These are phyloP conservation scores for Suillus subalutaceus DNA, from an alignment of 768 basidiomycete species.

Conservation along the genomic window DNA sequence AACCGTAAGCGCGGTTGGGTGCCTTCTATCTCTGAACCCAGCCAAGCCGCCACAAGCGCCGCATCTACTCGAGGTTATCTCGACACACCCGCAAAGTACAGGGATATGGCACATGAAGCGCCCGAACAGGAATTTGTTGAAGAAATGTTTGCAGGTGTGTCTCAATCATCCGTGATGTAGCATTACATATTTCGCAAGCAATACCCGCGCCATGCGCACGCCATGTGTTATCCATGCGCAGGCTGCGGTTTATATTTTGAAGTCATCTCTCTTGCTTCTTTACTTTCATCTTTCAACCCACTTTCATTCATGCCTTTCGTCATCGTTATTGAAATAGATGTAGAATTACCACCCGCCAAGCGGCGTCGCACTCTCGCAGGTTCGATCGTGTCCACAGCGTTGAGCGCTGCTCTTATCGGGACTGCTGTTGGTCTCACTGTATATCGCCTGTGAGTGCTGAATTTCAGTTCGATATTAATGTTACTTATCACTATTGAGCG, in stretches of 20 bases:
- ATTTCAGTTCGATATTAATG: slow-evolving; percentile 1
- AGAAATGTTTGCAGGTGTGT: slow-evolving; percentile 49
- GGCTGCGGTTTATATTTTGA: slow-evolving; percentile 16
- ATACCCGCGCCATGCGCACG: slow-evolving; percentile 26
- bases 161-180: slow-evolving; percentile 19
- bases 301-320: slow-evolving; percentile 35
- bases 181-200: slow-evolving; percentile 24
- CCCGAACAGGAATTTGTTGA: slow-evolving; percentile 44
- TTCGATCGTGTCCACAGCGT: slow-evolving; percentile 80
- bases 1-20: slow-evolving; percentile 76
- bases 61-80: slow-evolving; percentile 66
- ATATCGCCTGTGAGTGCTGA: slow-evolving; percentile 72
- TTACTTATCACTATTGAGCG: slow-evolving; percentile 6
- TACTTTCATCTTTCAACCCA: slow-evolving; percentile 17
- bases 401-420: slow-evolving; percentile 85
- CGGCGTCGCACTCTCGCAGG: slow-evolving; percentile 81
- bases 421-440: slow-evolving; percentile 87
- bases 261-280: slow-evolving; percentile 18
- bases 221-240: slow-evolving; percentile 19
- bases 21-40: slow-evolving; percentile 60
- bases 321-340: slow-evolving; percentile 50
- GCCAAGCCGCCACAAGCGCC: slow-evolving; percentile 51
- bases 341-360: slow-evolving; percentile 80
- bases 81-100: slow-evolving; percentile 68
- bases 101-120: slow-evolving; percentile 35